Conservation (phyloP, 768 basidiomycete species). For the Xanthoconium purpureum region DNA sequence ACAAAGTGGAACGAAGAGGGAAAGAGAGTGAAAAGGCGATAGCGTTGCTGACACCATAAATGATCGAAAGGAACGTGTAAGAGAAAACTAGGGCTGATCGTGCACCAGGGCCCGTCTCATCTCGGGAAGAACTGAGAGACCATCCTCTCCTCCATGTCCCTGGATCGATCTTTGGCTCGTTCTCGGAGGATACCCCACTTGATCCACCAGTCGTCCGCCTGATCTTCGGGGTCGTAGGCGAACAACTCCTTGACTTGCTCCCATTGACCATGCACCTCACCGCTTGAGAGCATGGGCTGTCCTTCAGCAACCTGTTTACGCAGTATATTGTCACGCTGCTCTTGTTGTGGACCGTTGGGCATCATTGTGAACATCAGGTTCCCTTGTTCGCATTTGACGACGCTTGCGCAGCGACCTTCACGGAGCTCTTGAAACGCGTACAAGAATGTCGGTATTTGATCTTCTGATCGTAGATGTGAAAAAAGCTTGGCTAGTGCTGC, state of each 20-base stretch:
- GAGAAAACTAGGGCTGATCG: neutral
- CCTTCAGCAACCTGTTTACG: conserved; percentile 43
- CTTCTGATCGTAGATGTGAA: conserved; percentile 43
- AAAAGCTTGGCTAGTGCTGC: conserved; percentile 60
- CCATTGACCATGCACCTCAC: conserved; percentile 37
- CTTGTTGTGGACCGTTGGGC: conserved; percentile 42
- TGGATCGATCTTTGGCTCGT: conserved; percentile 28
- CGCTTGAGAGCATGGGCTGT: conserved; percentile 39
- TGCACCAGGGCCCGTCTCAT: neutral
- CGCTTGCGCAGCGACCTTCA: conserved; percentile 46
- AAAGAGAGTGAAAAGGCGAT: neutral
- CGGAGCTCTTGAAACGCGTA: conserved; percentile 58
- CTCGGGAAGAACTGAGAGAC: neutral
- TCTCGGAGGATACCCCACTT: conserved; percentile 51
- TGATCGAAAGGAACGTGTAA: neutral
- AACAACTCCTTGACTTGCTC: conserved; percentile 50
- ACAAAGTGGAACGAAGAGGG: neutral
- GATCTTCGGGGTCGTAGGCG: conserved; percentile 50
- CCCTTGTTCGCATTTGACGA: conserved; percentile 43
- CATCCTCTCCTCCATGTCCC: conserved; percentile 18
- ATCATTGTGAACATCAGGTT: conserved; percentile 46
- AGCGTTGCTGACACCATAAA: neutral
- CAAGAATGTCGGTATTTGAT: conserved; percentile 51
- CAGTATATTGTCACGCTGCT: conserved; percentile 43
- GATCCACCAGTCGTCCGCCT: conserved; percentile 64